Conservation (phyloP, 371 early-diverging fungal species). For the Mucor velutinosus region DNA sequence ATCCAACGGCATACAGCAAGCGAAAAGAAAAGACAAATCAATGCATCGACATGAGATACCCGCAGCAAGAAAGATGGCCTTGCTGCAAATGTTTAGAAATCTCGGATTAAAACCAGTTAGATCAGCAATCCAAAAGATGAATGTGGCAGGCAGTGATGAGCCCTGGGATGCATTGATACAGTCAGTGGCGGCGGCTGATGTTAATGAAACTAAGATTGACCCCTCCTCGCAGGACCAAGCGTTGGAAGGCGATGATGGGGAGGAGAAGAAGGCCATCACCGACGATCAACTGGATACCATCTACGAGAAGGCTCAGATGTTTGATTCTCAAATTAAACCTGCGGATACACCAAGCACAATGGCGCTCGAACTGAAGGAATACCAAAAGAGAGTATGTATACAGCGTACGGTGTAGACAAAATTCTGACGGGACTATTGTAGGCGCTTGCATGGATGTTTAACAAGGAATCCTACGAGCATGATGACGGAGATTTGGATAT, state of each 20-base stretch:
- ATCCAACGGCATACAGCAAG: neutral
- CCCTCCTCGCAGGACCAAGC: conserved; percentile 8
- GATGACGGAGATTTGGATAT: conserved; percentile 35
- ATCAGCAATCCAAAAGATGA: conserved; percentile 36
- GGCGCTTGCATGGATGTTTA: conserved; percentile 64
- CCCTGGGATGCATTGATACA: conserved; percentile 32
- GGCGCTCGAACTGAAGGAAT: conserved; percentile 57
- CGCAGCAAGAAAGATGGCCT: conserved; percentile 44
- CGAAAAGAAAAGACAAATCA: conserved; percentile 15
- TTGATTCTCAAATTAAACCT: conserved; percentile 54
- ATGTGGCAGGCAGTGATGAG: conserved; percentile 20
- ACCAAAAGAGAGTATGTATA: conserved; percentile 57
- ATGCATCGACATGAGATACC: conserved; percentile 28
- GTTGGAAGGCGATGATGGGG: conserved; percentile 18
- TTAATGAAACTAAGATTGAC: neutral
- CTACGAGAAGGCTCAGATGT: conserved; percentile 63
- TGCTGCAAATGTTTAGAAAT: conserved; percentile 44
- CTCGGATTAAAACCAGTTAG: conserved; percentile 42
- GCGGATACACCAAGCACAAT: conserved; percentile 57
- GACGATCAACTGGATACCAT: conserved; percentile 62
- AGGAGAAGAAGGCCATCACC: conserved; percentile 53
- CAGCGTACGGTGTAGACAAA: neutral
- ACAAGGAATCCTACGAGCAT: conserved; percentile 50
- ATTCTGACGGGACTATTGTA: neutral
- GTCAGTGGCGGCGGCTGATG: conserved; percentile 13